These are phyloP conservation scores for Rhizopus arrhizus DNA, from an alignment of 371 early-diverging fungal genomes.

Conservation along the genomic window DNA sequence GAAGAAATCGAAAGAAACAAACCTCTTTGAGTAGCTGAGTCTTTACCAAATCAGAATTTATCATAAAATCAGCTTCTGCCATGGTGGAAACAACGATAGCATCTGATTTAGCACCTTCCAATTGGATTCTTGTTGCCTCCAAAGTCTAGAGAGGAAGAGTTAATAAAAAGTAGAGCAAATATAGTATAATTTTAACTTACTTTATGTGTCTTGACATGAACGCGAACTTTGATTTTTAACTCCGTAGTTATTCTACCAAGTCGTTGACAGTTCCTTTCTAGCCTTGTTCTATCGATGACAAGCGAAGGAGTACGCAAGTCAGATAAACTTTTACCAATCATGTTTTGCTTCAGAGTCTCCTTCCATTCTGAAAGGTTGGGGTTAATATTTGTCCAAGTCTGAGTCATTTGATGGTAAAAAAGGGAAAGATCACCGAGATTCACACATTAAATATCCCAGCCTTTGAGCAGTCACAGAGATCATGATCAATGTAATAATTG, in stretches of 20 bases:
- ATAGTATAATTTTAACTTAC: slow-evolving; percentile 14
- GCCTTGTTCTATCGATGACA: slow-evolving; percentile 36
- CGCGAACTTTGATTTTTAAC: slow-evolving; percentile 34
- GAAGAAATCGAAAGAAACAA: background rate
- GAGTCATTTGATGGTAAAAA: background rate
- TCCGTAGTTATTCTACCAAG: slow-evolving; percentile 27
- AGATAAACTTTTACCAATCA: slow-evolving; percentile 38
- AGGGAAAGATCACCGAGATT: background rate
- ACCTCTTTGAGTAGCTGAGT: slow-evolving; percentile 37
- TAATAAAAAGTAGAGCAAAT: background rate
- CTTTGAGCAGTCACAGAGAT: background rate
- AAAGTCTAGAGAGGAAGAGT: slow-evolving; percentile 28
- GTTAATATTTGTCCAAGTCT: background rate
- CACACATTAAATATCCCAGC: background rate
- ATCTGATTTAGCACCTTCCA: slow-evolving; percentile 32
- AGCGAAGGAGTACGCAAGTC: slow-evolving; percentile 46
- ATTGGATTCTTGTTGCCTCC: slow-evolving; percentile 44
- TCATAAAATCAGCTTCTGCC: slow-evolving; percentile 45
- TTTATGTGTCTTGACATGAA: slow-evolving; percentile 56
- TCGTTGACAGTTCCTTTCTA: slow-evolving; percentile 35
- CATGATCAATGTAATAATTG: background rate
- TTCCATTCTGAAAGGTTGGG: slow-evolving; percentile 19
- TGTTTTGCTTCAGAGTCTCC: slow-evolving; percentile 17
- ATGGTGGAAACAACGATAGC: slow-evolving; percentile 52
- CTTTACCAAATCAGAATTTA: slow-evolving; percentile 29